Percentiles rank a stretch among this genome's conserved stretches.
These are phyloP conservation scores for Hsuehochloa calcarea DNA, from an alignment of 176 grass and related monocot species.

Conservation along the genomic window DNA sequence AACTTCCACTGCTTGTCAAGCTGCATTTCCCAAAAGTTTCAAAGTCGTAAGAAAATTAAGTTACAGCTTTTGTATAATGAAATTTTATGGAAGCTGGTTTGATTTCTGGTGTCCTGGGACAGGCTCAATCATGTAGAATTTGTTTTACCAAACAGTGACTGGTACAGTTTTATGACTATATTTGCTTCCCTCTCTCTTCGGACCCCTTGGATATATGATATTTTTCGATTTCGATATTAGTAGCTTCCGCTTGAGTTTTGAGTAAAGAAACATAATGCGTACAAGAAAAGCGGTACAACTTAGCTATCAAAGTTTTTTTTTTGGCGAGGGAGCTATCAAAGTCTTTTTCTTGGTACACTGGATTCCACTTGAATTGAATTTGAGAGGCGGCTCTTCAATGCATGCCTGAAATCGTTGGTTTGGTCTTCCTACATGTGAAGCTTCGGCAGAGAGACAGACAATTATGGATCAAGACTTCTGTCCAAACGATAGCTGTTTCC, in stretches of 20 bases:
- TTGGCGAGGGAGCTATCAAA: not conserved
- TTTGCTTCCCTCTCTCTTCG: not conserved
- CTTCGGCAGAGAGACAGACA: not conserved
- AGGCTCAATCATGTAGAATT: not conserved
- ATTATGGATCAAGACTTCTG: not conserved
- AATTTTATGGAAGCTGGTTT: constrained; percentile 18
- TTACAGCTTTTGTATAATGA: not conserved
- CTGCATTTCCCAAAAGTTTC: constrained; percentile 57
- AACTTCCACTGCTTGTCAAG: constrained; percentile 72
- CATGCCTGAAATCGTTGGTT: constrained; percentile 34
- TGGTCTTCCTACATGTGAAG: not conserved
- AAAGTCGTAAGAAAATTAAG: not conserved
- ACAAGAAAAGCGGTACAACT: not conserved
- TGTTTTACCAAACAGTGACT: not conserved
- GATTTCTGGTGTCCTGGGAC: not conserved
- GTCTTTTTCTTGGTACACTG: not conserved
- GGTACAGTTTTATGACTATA: not conserved
- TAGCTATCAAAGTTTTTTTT: not conserved
- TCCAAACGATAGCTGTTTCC: not conserved
- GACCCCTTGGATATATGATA: not conserved
- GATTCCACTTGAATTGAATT: not conserved
- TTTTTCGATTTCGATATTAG: not conserved
- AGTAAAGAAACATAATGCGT: not conserved
- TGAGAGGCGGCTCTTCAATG: constrained; percentile 23
- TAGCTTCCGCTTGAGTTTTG: not conserved